Evolutionary conservation across 2,329 filamentous ascomycete species (phyloP).

Genomic region (Clonostachys sp.): DNA sequence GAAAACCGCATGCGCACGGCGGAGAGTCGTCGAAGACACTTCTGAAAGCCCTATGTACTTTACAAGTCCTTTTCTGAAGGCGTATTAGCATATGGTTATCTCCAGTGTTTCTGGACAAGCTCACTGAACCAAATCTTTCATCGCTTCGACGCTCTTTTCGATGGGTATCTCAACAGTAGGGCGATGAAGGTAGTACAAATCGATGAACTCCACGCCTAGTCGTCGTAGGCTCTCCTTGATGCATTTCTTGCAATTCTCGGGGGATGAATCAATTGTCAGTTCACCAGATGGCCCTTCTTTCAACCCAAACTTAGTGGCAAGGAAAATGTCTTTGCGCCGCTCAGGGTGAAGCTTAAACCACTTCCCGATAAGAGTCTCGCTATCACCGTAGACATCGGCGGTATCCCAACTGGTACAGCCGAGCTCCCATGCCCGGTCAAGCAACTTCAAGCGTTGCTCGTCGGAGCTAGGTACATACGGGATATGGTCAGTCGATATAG

Average conservation of each 20-base stretch:
- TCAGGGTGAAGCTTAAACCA: conserved; percentile 40
- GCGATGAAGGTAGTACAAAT: conserved; percentile 24
- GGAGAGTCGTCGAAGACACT: conserved; percentile 37
- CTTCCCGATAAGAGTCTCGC: conserved; percentile 38
- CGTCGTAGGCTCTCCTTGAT: conserved; percentile 27
- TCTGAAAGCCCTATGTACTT: conserved; percentile 47
- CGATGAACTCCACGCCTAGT: conserved; percentile 42
- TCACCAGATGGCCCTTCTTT: conserved; percentile 5
- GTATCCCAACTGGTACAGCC: conserved; percentile 45
- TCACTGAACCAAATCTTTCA: conserved; percentile 25
- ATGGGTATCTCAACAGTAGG: conserved; percentile 22
- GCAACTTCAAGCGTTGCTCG: conserved; percentile 38
- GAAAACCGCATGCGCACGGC: conserved; percentile 42
- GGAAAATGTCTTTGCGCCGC: conserved; percentile 38
- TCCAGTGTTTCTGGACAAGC: no score
- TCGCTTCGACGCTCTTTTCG: conserved; percentile 40
- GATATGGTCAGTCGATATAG: neutral
- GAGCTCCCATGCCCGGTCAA: conserved; percentile 38
- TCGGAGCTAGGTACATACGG: conserved; percentile 26
- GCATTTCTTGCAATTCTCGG: conserved; percentile 12
- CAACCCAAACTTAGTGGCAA: conserved; percentile 25
- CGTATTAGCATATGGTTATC: no score
- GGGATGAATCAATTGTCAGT: conserved; percentile 9
- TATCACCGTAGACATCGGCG: conserved; percentile 34
- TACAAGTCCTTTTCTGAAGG: conserved; percentile 42